A percentile compares a stretch with the other conserved stretches of the same genome.
These are phyloP conservation scores for Cynara cardunculus DNA, from an alignment of 129 eudicot species.

Conservation along the genomic window DNA sequence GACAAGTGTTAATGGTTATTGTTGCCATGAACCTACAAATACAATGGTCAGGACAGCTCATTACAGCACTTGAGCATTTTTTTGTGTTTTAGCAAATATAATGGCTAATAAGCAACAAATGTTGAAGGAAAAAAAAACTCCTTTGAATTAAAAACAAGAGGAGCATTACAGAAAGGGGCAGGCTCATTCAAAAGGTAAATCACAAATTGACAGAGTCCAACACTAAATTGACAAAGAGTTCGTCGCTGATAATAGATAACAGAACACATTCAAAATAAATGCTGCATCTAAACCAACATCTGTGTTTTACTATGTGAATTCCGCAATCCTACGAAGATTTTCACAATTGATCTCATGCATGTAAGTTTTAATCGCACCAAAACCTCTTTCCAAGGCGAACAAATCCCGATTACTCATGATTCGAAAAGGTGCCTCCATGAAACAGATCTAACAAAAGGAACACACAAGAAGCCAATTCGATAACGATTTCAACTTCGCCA, in stretches of 20 bases:
- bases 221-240: neutral
- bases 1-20: neutral
- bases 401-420: neutral
- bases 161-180: neutral
- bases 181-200: neutral
- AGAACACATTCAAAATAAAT: neutral
- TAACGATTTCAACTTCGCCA: neutral
- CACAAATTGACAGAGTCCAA: neutral
- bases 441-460: constrained; percentile 5
- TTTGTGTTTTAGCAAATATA: neutral
- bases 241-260: neutral
- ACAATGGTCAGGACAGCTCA: neutral
- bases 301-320: neutral
- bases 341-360: constrained; percentile 5
- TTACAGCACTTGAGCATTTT: neutral
- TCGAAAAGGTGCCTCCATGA: neutral
- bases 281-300: neutral
- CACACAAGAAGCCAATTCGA: neutral
- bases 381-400: neutral
- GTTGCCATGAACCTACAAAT: neutral
- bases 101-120: neutral
- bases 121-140: neutral
- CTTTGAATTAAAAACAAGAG: neutral
- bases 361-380: neutral
- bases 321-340: neutral